Conservation (phyloP, 208 protist species). For the Vickermania spadyakhi region DNA sequence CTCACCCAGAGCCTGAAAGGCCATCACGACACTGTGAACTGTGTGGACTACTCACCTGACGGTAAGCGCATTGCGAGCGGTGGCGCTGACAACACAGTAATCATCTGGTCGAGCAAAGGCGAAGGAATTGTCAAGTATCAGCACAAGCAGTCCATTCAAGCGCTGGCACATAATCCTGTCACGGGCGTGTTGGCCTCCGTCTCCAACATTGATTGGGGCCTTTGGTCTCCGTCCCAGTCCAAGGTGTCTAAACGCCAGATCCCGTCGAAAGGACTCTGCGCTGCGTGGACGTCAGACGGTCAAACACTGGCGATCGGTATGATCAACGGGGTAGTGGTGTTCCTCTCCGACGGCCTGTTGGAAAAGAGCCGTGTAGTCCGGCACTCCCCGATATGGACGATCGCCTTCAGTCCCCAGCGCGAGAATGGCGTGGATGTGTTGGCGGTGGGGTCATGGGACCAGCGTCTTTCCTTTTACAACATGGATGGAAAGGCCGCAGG, state of each 20-base stretch:
- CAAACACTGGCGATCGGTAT: slow-evolving; percentile 90
- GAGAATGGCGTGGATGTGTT: slow-evolving; percentile 89
- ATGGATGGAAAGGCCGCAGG: slow-evolving; percentile 60
- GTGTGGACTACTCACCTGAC: slow-evolving; percentile 78
- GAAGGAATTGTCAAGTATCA: slow-evolving; percentile 94
- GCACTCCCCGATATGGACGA: slow-evolving; percentile 88
- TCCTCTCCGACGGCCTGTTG: slow-evolving; percentile 31
- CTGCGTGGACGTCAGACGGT: slow-evolving; percentile 91
- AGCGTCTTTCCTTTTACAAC: slow-evolving; percentile 94
- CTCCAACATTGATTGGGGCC: slow-evolving; percentile 90
- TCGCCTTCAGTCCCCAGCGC: slow-evolving; percentile 88
- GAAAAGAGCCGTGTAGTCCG: slow-evolving; percentile 59
- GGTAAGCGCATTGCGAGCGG: slow-evolving; percentile 92
- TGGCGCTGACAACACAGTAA: slow-evolving; percentile 91
- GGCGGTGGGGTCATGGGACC: slow-evolving; percentile 93
- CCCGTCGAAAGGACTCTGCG: slow-evolving; percentile 82
- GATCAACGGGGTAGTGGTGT: slow-evolving; percentile 74
- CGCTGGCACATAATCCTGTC: slow-evolving; percentile 89
- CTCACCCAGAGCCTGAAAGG: slow-evolving; percentile 92
- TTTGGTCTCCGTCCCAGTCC: slow-evolving; percentile 92
- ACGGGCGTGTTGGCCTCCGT: slow-evolving; percentile 81
- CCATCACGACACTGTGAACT: slow-evolving; percentile 92
- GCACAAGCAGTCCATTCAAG: slow-evolving; percentile 94
- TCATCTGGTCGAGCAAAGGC: slow-evolving; percentile 92
- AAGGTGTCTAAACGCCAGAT: slow-evolving; percentile 87